These are phyloP conservation scores for Quercus gilva DNA, from an alignment of 306 rosid species.

Conservation along the genomic window DNA sequence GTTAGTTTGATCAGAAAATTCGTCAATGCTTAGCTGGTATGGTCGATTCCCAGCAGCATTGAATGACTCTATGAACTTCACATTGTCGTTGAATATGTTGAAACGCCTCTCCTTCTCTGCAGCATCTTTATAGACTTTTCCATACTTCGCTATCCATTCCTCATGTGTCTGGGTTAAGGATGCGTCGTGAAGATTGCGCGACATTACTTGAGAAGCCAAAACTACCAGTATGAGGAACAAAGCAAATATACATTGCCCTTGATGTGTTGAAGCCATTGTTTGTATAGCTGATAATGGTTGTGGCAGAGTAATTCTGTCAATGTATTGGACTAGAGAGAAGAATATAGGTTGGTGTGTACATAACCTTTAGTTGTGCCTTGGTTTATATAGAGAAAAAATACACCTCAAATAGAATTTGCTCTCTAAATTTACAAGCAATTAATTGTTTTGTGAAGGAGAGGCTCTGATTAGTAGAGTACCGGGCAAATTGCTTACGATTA, in stretches of 20 bases:
- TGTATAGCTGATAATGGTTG: too few relatives aligned
- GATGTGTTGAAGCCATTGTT: neutral
- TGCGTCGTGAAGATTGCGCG: neutral
- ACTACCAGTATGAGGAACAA: slow-evolving; percentile 3
- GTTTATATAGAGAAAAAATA: too few relatives aligned
- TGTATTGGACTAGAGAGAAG: too few relatives aligned
- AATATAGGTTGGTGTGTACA: too few relatives aligned
- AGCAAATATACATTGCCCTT: neutral
- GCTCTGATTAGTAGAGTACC: too few relatives aligned
- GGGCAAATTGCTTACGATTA: too few relatives aligned
- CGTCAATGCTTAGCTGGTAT: slow-evolving; percentile 32
- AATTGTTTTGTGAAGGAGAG: too few relatives aligned
- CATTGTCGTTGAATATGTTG: slow-evolving; percentile 26
- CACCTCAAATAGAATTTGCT: too few relatives aligned
- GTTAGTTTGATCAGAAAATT: slow-evolving; percentile 21
- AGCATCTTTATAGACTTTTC: slow-evolving; percentile 17
- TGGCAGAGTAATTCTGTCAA: too few relatives aligned
- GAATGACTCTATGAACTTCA: slow-evolving; percentile 24
- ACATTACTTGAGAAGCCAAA: slow-evolving; percentile 17
- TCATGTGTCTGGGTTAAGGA: slow-evolving; percentile 11
- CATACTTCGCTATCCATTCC: slow-evolving; percentile 29
- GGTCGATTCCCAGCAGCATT: slow-evolving; percentile 26
- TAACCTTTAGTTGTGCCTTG: too few relatives aligned
- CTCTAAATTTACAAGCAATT: too few relatives aligned
- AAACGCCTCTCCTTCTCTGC: slow-evolving; percentile 31